Evolutionary conservation across 2,329 filamentous ascomycete species (phyloP), one percentile per base, ranked within the genome.

Genomic region (Fusarium nelsonii): DNA sequence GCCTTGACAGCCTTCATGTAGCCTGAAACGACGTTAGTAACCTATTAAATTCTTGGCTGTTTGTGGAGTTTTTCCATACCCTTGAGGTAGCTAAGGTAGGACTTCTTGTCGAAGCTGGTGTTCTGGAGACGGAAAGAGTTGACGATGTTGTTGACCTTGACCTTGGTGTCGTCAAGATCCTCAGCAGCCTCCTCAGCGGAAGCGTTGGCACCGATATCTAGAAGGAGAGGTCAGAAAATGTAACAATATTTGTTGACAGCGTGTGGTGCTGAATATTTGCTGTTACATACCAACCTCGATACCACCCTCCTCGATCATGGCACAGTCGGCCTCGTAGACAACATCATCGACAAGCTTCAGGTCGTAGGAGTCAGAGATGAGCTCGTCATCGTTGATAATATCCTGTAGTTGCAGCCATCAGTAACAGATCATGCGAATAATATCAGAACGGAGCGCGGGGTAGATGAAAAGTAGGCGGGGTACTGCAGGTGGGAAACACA

Each of bases 331-430:
- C 86, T 98, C 95, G 85, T 92, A 98, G 76, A 92, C 90, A 74
- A 92, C 85, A 74, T 88, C 90, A 81, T 94, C 92, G 70, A 95
- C 80, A 81, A 91, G 86, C 85, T 92, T 93, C 79, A 97, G 82
- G 75, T 94, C 86, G 85, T 91, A 97, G 75, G 92, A 96, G 85
- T 98, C 95, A 78, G 96, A 97, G 90, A 98, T 90, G 82, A 99
- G 88, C 91, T 99, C 96, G 85, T 97, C 95, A 73, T 85, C 92
- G 82, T 89, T 92, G 83, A 97, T 81, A 76, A 96, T 84, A 81
- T 99, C 96, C 96, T 99, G 77, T 65, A 48, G 65, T 72, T 73
- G 74, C 71, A 74, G 73, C 63, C 74, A 77, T 73, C 66, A 74
- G 71, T 53, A 61, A 69, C 58, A 72, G 64, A 68, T 64, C 65